These are phyloP conservation scores for Hypoxylon sp. DNA, from an alignment of 2,329 filamentous ascomycete species.

Conservation along the genomic window DNA sequence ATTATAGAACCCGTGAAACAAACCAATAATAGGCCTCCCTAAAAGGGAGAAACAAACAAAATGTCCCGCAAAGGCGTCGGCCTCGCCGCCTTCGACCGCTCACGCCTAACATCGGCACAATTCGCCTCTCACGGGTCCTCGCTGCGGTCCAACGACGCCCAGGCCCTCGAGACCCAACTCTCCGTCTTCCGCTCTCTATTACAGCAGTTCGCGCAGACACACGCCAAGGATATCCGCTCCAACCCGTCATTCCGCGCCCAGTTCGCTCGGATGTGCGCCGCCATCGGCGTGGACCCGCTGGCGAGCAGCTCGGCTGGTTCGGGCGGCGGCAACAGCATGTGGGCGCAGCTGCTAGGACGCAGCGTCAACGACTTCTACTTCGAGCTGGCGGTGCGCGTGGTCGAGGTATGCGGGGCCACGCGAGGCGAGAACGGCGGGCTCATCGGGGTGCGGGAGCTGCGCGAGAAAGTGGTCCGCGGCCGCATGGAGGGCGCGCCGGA, in stretches of 20 bases:
- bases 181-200: conserved; percentile 95
- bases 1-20: no score
- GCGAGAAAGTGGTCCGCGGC: conserved; percentile 79
- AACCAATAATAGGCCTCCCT: background rate
- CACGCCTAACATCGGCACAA: conserved; percentile 85
- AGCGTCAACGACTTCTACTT: conserved; percentile 99
- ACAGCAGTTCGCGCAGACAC: conserved; percentile 94
- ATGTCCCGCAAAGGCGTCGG: conserved; percentile 89
- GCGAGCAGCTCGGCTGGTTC: conserved; percentile 69
- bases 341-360: conserved; percentile 91
- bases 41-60: background rate
- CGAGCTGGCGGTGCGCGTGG: conserved; percentile 93
- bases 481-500: conserved; percentile 82
- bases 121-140: conserved; percentile 91
- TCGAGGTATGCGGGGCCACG: conserved; percentile 91
- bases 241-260: conserved; percentile 96
- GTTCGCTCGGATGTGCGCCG: conserved; percentile 98
- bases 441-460: conserved; percentile 86
- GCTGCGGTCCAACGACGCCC: conserved; percentile 86
- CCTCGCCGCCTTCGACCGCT: conserved; percentile 90
- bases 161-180: conserved; percentile 91
- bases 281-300: conserved; percentile 95
- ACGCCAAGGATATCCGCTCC: conserved; percentile 95
- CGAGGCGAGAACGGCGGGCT: conserved; percentile 92
- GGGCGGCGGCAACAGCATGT: conserved; percentile 77